Base-by-base conservation (phyloP, 1,139 yeast genomes). In the Protomyces arabidopsidicola region DNA sequence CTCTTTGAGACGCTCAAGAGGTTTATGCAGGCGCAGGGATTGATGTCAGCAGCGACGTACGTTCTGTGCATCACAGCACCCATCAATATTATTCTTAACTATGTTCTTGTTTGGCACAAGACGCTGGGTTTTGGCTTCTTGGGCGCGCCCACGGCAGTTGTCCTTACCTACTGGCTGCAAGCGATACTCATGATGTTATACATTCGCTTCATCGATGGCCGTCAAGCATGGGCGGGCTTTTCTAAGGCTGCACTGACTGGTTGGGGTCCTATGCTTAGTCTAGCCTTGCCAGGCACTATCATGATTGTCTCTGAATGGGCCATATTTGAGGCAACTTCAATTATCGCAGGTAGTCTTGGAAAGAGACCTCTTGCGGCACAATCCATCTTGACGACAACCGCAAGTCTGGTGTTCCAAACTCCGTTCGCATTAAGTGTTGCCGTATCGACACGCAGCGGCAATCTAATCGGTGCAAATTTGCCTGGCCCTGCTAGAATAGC, bases 371-470 rank as follows among this genome's bases (percentile, higher is more conserved):
- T 90, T 68, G 97, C 96, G 0, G 90, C 96, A 0, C 97, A 90
- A 73, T 87, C 95, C 53, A 90, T 95, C 0, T 84, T 88, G 0
- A 84, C 95, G 1, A 86, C 95, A 4, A 79, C 88, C 58, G 90
- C 91, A 0, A 85, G 95, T 0, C 76, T 90, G 62, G 77, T 89
- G 0, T 90, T 87, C 70, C 90, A 88, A 88, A 80, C 88, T 14
- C 96, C 97, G 14, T 90, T 90, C 78, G 91, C 96, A 0, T 83
- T 89, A 3, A 86, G 95, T 51, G 90, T 90, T 58, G 95, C 95
- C 0, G 81, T 90, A 0, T 85, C 95, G 0, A 89, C 96, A 0
- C 80, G 97, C 75, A 86, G 90, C 54, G 96, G 96, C 45, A 88
- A 87, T 72, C 88, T 87, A 71, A 82, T 90, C 65, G 97, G 97